Base-by-base conservation (phyloP, 2,329 filamentous ascomycete genomes). In the Nigrograna mackinnonii region DNA sequence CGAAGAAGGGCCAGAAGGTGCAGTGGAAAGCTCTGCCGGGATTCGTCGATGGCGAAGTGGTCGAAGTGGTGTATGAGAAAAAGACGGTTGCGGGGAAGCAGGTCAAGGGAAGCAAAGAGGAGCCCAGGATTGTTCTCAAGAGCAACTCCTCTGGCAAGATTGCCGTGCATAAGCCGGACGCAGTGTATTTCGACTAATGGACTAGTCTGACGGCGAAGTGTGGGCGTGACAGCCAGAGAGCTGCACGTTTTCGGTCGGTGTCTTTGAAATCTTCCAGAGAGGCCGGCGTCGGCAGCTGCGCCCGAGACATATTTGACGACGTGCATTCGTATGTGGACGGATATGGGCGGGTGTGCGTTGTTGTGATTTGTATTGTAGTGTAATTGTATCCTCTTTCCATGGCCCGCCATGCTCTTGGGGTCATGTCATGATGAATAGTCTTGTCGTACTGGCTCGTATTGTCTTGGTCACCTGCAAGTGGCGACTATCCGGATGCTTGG, bases 111-210 rank as follows among this genome's bases (percentile, higher is more conserved):
- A 69, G 62, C 31, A 65, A 71, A 41, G 63, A 70, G 31, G 72
- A 74, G 51, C 71, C 72, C 4, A 64, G 64, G 48, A 55, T 75
- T 33, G 69, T 75, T 14, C 46, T 74, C 44, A 70, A 64, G 53
- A 69, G 60, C 35, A 62, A 55, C 7, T 59, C 55, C 36, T 66
- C 63, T 26, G 70, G 68, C 9, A 73, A 73, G 57, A 62, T 69
- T 20, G 67, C 62, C 22, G 69, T 74, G 37, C 70, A 74, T 39
- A 73, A 73, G 57, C 66, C 70, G 3, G 68, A 73, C 16, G 66
- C 63, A 22, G 68, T 71, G 38, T 72, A 67, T 45, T 74, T 72
- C 46, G 71, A 71, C 35, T 70, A 58, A 40, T 22, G 31, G n/a
- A 12, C 36, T 18, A 18, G 21, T 41, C 12, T 9, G 18, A 37